phyloP scores from a whole-genome alignment of 352 stramenopile species.

The Hyaloperonospora brassicae region DNA sequence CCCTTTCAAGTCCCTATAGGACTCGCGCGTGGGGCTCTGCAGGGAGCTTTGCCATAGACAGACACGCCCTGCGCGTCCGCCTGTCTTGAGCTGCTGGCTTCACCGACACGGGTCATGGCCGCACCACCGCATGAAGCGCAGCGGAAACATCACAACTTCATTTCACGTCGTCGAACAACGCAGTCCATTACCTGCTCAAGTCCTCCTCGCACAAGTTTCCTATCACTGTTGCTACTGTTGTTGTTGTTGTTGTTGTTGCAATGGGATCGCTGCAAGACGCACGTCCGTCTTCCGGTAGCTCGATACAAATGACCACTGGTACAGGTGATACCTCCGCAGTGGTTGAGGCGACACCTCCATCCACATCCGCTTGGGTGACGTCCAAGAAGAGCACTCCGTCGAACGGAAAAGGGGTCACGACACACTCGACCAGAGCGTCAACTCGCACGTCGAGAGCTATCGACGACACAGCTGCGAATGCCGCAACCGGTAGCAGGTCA shows the following conservation, averaged over 20 bases:
- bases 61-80: slow-evolving; percentile 7
- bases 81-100: slow-evolving; percentile 12
- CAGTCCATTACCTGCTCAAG: slow-evolving; percentile 14
- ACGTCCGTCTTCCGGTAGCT: slow-evolving; percentile 10
- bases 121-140: slow-evolving; percentile 5
- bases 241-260: neutral
- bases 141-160: slow-evolving; percentile 20
- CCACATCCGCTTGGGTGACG: slow-evolving; percentile 12
- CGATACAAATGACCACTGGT: slow-evolving; percentile 4
- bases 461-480: slow-evolving; percentile 5
- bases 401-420: slow-evolving; percentile 15
- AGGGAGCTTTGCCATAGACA: slow-evolving; percentile 11
- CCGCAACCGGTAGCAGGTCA: neutral
- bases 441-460: slow-evolving; percentile 8
- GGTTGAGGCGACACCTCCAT: neutral
- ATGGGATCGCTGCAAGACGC: slow-evolving; percentile 23
- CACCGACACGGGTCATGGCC: slow-evolving; percentile 9
- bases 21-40: slow-evolving; percentile 7
- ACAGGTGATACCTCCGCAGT: slow-evolving; percentile 1
- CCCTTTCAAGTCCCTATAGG: slow-evolving; percentile 11
- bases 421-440: slow-evolving; percentile 5
- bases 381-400: slow-evolving; percentile 17
- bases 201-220: slow-evolving; percentile 8
- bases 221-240: neutral
- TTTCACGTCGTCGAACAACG: slow-evolving; percentile 44